phyloP scores from a whole-genome alignment of 768 basidiomycete genomes.

The Mycena metata region DNA sequence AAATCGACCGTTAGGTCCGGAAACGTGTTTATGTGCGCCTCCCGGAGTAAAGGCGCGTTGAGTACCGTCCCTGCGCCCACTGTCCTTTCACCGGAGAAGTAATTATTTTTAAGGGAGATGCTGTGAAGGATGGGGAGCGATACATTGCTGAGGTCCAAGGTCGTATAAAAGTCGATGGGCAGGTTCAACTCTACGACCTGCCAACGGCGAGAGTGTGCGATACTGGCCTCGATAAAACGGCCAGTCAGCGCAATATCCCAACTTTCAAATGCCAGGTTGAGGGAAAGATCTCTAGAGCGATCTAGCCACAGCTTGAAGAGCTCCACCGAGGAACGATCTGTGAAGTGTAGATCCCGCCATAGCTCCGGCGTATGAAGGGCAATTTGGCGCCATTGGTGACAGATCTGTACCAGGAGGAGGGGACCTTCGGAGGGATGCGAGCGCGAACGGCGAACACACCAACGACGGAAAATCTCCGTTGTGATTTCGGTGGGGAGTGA shows the following conservation, averaged over 20 bases:
- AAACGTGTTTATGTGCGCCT: too few relatives aligned
- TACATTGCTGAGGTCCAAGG: not conserved
- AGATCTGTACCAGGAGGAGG: slow-evolving; percentile 20
- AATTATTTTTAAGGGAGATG: not conserved
- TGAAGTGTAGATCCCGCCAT: slow-evolving; percentile 18
- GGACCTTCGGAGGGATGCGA: not conserved
- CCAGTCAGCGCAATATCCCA: not conserved
- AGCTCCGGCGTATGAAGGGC: slow-evolving; percentile 1
- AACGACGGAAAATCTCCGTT: slow-evolving; percentile 5
- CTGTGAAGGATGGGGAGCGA: not conserved
- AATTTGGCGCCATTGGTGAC: slow-evolving; percentile 28
- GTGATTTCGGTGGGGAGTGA: slow-evolving; percentile 24
- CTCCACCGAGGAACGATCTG: not conserved
- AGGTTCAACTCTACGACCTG: slow-evolving; percentile 5
- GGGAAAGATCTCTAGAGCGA: slow-evolving; percentile 1
- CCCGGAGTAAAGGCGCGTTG: too few relatives aligned
- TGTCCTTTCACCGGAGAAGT: too few relatives aligned
- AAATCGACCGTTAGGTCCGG: not conserved
- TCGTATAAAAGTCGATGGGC: not conserved
- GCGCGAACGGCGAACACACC: not conserved
- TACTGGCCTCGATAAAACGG: not conserved
- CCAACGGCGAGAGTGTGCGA: slow-evolving; percentile 6
- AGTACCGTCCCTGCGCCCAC: too few relatives aligned
- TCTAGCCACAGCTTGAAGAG: slow-evolving; percentile 14
- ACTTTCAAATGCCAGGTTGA: not conserved